Conservation (phyloP, 495 filamentous ascomycete genomes). For the Neurospora intermedia region DNA sequence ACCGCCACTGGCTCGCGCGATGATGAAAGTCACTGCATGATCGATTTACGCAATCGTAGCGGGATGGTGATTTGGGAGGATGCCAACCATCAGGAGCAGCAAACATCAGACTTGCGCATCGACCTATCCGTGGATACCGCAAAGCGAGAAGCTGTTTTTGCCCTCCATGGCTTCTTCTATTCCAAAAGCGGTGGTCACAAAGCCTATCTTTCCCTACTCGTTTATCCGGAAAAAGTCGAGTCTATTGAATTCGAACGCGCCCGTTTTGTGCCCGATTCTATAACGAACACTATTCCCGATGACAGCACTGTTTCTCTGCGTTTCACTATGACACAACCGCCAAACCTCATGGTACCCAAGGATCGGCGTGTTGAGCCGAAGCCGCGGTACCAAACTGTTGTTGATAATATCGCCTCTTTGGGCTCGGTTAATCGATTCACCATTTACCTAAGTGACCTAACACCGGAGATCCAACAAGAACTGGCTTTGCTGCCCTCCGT, state of each 20-base stretch:
- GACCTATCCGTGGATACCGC: neutral
- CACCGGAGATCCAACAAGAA: neutral
- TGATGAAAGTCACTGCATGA: slow-evolving; percentile 2
- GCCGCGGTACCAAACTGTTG: neutral
- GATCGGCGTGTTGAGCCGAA: slow-evolving; percentile 1
- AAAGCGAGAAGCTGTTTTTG: neutral
- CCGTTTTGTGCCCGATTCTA: neutral
- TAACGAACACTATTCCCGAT: neutral
- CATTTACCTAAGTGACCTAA: neutral
- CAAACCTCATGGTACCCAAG: neutral
- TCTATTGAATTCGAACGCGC: neutral
- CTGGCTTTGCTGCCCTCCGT: neutral
- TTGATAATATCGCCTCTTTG: neutral
- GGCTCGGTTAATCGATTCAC: neutral
- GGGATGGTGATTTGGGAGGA: slow-evolving; percentile 2
- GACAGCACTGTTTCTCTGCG: neutral
- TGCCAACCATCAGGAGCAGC: neutral
- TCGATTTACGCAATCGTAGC: neutral
- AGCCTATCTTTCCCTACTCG: neutral
- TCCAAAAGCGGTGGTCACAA: neutral
- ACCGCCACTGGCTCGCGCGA: neutral
- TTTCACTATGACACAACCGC: neutral
- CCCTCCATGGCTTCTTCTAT: neutral
- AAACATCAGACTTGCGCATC: neutral
- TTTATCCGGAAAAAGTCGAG: neutral